A percentile compares a stretch with the other conserved stretches of the same genome.
phyloP scores from a whole-genome alignment of 2,329 filamentous ascomycete species.

The Hypoxylon sp. region DNA sequence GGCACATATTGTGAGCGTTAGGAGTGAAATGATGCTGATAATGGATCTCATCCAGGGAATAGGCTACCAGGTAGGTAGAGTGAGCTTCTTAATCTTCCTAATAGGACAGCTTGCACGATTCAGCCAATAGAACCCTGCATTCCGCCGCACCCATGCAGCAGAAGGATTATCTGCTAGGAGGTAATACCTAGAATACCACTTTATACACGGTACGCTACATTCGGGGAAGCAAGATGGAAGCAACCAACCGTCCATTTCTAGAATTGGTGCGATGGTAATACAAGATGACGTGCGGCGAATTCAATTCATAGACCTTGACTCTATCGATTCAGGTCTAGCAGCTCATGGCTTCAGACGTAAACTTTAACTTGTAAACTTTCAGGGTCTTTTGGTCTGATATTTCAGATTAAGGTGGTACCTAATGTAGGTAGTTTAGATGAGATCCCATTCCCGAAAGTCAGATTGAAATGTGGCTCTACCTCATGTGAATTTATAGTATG shows the following conservation, averaged over 20 bases:
- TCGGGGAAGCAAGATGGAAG: not conserved
- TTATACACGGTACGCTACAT: slow-evolving; percentile 11
- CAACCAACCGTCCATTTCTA: slow-evolving; percentile 10
- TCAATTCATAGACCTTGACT: slow-evolving; percentile 18
- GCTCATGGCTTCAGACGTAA: not conserved
- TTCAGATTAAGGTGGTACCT: slow-evolving; percentile 24
- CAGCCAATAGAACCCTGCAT: slow-evolving; percentile 25
- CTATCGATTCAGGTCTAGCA: not conserved
- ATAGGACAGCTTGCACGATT: slow-evolving; percentile 19
- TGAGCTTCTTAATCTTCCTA: slow-evolving; percentile 12
- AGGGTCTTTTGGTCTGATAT: slow-evolving; percentile 14
- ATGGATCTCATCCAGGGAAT: not conserved
- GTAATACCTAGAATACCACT: not conserved
- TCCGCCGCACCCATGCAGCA: slow-evolving; percentile 18
- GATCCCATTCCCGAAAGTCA: slow-evolving; percentile 13
- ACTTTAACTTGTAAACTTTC: slow-evolving; percentile 12
- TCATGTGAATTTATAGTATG: not conserved
- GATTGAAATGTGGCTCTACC: slow-evolving; percentile 1
- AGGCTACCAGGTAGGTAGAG: not conserved
- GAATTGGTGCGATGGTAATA: slow-evolving; percentile 25
- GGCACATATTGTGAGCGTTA: not conserved
- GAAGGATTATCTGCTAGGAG: slow-evolving; percentile 18
- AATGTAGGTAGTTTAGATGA: slow-evolving; percentile 16
- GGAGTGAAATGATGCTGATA: not conserved
- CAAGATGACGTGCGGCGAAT: slow-evolving; percentile 35